Conservation (phyloP, 192 early-diverging fungal genomes). For the Mortierella antarctica region DNA sequence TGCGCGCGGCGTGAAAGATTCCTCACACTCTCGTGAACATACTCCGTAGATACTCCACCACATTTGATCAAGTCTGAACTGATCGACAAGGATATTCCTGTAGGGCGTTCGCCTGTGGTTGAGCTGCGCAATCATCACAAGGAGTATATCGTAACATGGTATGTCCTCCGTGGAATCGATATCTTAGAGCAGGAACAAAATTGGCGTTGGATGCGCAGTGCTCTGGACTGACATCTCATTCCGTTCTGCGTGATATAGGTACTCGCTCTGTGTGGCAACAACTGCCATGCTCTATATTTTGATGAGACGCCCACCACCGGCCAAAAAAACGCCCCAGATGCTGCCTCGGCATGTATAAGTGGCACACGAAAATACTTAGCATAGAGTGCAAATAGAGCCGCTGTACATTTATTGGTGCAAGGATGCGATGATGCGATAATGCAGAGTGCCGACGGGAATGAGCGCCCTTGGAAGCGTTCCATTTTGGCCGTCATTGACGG, state of each 20-base stretch:
- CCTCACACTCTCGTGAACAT: background rate
- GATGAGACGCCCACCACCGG: conserved; percentile 65
- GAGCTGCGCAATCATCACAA: conserved; percentile 89
- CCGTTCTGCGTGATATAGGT: conserved; percentile 39
- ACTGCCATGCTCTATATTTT: conserved; percentile 73
- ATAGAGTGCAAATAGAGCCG: too few relatives aligned
- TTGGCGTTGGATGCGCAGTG: background rate
- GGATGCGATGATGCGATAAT: too few relatives aligned
- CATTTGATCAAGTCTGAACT: conserved; percentile 58
- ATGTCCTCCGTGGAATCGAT: conserved; percentile 4
- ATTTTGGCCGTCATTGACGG: too few relatives aligned
- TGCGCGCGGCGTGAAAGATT: background rate
- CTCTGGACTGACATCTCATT: background rate
- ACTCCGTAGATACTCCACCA: conserved; percentile 48
- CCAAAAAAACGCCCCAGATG: conserved; percentile 37
- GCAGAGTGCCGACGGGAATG: too few relatives aligned
- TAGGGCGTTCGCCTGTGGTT: conserved; percentile 75
- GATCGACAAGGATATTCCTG: conserved; percentile 72
- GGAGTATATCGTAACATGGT: conserved; percentile 93
- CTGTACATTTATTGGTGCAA: too few relatives aligned
- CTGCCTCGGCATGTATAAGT: conserved; percentile 43
- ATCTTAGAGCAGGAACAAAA: background rate
- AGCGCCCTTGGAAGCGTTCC: too few relatives aligned
- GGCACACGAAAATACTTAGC: background rate
- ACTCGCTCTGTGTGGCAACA: conserved; percentile 73